Conservation (phyloP, 139 green algal genomes). For the Desmodesmus armatus region DNA sequence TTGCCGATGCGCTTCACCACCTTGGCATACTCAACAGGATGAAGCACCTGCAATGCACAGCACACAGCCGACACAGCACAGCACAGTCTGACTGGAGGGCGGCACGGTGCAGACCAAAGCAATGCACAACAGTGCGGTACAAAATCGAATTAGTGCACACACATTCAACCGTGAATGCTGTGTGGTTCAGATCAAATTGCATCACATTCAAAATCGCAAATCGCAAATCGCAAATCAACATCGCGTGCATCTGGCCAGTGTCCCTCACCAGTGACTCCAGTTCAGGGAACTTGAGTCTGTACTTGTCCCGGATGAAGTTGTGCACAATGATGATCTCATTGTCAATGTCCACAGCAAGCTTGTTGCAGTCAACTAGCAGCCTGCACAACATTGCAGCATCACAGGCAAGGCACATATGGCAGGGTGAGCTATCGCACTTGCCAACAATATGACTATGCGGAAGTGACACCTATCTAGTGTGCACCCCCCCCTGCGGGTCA, state of each 20-base stretch:
- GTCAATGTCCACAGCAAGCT: conserved; percentile 96
- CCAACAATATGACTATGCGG: no score
- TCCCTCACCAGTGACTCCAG: conserved; percentile 89
- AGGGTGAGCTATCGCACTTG: no score
- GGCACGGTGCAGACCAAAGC: neutral
- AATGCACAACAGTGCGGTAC: neutral
- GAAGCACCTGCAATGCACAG: conserved; percentile 67
- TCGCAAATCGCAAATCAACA: no score
- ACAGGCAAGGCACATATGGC: no score
- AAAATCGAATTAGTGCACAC: neutral
- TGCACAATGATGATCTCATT: conserved; percentile 93
- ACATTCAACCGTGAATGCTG: no score
- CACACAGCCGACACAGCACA: conserved; percentile 63
- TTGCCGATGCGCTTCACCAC: conserved; percentile 91
- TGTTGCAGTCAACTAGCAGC: conserved; percentile 97
- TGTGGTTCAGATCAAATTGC: no score
- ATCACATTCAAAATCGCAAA: no score
- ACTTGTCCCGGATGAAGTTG: conserved; percentile 82
- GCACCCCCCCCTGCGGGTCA: no score
- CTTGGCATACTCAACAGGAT: conserved; percentile 91
- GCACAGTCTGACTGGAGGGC: conserved; percentile 15
- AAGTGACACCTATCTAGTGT: no score
- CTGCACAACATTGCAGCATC: conserved; percentile 46
- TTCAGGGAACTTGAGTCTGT: conserved; percentile 94
- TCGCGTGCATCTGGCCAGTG: no score